Conservation (phyloP, 139 green algal species). For the Chlamydomonas incerta region DNA sequence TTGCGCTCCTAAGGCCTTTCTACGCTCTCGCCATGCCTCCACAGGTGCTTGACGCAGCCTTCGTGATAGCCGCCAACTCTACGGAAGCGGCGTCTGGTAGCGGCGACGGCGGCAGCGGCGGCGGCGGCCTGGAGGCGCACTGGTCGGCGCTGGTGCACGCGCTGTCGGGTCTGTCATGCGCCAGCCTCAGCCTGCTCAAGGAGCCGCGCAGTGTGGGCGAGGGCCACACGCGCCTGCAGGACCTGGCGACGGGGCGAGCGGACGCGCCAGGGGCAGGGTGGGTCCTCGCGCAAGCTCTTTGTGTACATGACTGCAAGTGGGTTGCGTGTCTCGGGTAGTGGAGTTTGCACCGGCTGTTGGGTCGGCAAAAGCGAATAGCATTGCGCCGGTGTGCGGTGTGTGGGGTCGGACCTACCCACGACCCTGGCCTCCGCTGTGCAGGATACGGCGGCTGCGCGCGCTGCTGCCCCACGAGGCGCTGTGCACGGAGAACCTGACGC, state of each 20-base stretch:
- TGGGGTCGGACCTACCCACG: too few species aligned
- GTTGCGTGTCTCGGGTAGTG: too few species aligned
- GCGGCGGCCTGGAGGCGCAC: neutral
- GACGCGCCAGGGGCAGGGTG: neutral
- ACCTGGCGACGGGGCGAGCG: neutral
- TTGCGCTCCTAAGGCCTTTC: too few species aligned
- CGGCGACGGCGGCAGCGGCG: neutral
- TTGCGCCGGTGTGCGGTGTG: too few species aligned
- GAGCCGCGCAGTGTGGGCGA: constrained; percentile 13
- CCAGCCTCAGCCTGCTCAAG: constrained; percentile 63
- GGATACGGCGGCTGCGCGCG: constrained; percentile 61
- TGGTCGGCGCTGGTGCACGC: constrained; percentile 67
- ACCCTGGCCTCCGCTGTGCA: neutral
- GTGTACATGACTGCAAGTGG: too few species aligned
- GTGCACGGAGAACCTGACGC: constrained; percentile 93
- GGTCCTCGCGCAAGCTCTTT: too few species aligned
- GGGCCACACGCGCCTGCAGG: neutral
- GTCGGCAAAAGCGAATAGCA: too few species aligned
- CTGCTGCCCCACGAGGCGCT: constrained; percentile 80
- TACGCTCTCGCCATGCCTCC: too few species aligned
- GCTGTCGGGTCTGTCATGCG: constrained; percentile 76
- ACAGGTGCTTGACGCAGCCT: neutral
- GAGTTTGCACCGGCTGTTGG: too few species aligned
- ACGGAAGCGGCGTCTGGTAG: too few species aligned
- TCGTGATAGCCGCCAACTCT: neutral